Percentiles rank a stretch among this genome's conserved stretches.
phyloP scores from a whole-genome alignment of 2,329 filamentous ascomycete genomes.

The Cladosporium colombiae region DNA sequence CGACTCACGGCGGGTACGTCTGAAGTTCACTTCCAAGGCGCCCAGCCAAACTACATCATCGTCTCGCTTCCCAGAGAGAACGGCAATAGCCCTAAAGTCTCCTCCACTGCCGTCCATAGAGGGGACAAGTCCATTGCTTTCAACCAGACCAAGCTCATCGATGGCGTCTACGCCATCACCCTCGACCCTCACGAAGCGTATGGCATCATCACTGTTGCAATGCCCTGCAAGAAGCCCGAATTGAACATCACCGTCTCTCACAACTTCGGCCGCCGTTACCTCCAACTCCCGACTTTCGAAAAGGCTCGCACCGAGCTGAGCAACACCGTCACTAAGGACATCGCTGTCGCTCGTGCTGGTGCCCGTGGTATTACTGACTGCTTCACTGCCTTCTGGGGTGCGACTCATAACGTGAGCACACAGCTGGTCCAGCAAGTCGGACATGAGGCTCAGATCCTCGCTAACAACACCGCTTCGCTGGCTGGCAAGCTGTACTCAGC shows the following conservation, averaged over 20 bases:
- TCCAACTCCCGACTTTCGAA: slow-evolving; percentile 31
- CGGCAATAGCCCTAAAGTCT: neutral
- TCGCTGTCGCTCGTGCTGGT: slow-evolving; percentile 28
- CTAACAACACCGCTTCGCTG: slow-evolving; percentile 26
- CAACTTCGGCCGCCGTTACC: slow-evolving; percentile 31
- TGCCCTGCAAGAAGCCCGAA: slow-evolving; percentile 27
- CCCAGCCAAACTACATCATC: slow-evolving; percentile 31
- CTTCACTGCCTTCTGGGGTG: slow-evolving; percentile 29
- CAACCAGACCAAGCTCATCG: slow-evolving; percentile 32
- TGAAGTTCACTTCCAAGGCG: slow-evolving; percentile 23
- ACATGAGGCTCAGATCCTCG: slow-evolving; percentile 30
- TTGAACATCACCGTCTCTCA: slow-evolving; percentile 27
- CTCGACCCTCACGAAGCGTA: slow-evolving; percentile 31
- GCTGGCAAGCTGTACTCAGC: slow-evolving; percentile 14
- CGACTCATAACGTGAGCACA: slow-evolving; percentile 33
- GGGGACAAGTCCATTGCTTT: slow-evolving; percentile 20
- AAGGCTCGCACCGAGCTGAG: slow-evolving; percentile 32
- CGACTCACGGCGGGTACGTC: slow-evolving; percentile 5
- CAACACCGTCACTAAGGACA: slow-evolving; percentile 33
- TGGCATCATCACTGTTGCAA: slow-evolving; percentile 29
- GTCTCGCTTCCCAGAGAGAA: slow-evolving; percentile 28
- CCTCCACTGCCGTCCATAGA: neutral
- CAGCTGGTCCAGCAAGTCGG: slow-evolving; percentile 26
- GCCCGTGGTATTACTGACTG: slow-evolving; percentile 29
- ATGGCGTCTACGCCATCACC: slow-evolving; percentile 32